Percentiles rank a stretch among this genome's conserved stretches.
These are phyloP conservation scores for Pseudogymnoascus sp. DNA, from an alignment of 2,329 filamentous ascomycete species.

Conservation along the genomic window DNA sequence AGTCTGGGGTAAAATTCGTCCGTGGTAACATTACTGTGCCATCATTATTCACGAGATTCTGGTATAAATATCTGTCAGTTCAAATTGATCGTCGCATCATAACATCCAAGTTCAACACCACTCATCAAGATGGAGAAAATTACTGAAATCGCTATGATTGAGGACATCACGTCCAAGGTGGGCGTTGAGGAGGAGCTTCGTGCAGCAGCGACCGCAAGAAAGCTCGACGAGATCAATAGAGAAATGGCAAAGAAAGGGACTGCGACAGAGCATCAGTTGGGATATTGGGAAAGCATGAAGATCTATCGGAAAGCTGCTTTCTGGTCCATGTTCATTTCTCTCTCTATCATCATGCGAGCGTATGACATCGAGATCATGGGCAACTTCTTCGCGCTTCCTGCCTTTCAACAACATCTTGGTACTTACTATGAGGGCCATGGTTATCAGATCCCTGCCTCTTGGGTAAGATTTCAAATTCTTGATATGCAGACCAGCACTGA, in stretches of 20 bases:
- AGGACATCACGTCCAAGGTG: too few species aligned
- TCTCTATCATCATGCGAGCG: slow-evolving; percentile 26
- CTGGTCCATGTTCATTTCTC: slow-evolving; percentile 30
- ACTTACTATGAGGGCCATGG: slow-evolving; percentile 13
- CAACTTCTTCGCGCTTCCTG: slow-evolving; percentile 29
- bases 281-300: background rate
- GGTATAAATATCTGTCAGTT: too few species aligned
- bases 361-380: slow-evolving; percentile 32
- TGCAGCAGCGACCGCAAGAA: too few species aligned
- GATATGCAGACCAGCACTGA: slow-evolving; percentile 24
- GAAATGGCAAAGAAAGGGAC: slow-evolving; percentile 14
- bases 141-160: too few species aligned
- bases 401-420: slow-evolving; percentile 8
- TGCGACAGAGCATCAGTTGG: slow-evolving; percentile 8
- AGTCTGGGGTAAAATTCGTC: too few species aligned
- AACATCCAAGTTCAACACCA: too few species aligned
- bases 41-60: too few species aligned
- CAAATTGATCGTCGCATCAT: too few species aligned
- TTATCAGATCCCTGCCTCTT: slow-evolving; percentile 1
- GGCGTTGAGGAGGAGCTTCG: too few species aligned
- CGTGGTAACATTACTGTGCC: too few species aligned
- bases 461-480: background rate
- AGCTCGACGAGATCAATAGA: too few species aligned
- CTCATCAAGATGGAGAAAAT: too few species aligned
- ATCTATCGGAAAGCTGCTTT: slow-evolving; percentile 10